Conservation (phyloP, 495 filamentous ascomycete species). For the Amphirosellinia nigrospora region DNA sequence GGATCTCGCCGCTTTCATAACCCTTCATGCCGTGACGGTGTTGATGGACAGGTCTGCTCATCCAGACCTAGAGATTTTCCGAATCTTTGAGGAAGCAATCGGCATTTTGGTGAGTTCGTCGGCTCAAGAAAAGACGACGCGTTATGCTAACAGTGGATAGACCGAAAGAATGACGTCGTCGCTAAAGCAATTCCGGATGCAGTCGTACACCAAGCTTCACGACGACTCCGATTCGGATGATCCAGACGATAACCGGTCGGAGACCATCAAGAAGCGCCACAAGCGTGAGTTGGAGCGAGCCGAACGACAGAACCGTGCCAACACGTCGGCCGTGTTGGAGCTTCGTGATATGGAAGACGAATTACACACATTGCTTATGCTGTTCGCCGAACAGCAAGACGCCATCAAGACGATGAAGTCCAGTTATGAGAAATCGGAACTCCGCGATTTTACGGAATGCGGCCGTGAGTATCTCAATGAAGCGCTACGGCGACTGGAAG, state of each 20-base stretch:
- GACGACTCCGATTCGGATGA: slow-evolving; percentile 59
- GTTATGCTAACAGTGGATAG: slow-evolving; percentile 37
- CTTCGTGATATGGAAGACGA: slow-evolving; percentile 73
- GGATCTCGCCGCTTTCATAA: slow-evolving; percentile 67
- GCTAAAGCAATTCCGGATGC: slow-evolving; percentile 66
- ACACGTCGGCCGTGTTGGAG: slow-evolving; percentile 68
- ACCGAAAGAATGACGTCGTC: slow-evolving; percentile 68
- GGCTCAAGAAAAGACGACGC: background rate
- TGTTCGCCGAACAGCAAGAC: slow-evolving; percentile 63
- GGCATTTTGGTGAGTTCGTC: slow-evolving; percentile 60
- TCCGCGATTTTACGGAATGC: slow-evolving; percentile 40
- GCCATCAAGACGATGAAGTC: slow-evolving; percentile 57
- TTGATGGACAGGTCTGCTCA: slow-evolving; percentile 64
- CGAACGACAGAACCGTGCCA: slow-evolving; percentile 63
- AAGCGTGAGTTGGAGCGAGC: slow-evolving; percentile 56
- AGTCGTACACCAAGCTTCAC: slow-evolving; percentile 51
- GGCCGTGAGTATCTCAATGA: slow-evolving; percentile 57
- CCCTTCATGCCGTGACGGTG: slow-evolving; percentile 67
- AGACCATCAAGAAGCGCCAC: slow-evolving; percentile 55
- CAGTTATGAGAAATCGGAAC: slow-evolving; percentile 42
- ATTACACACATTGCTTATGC: slow-evolving; percentile 60
- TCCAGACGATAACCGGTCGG: slow-evolving; percentile 48
- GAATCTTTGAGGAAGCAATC: slow-evolving; percentile 71
- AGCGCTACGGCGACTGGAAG: slow-evolving; percentile 57
- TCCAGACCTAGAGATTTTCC: slow-evolving; percentile 67